Base-by-base conservation (phyloP, 2,329 filamentous ascomycete genomes). In the Fusarium lateritium region DNA sequence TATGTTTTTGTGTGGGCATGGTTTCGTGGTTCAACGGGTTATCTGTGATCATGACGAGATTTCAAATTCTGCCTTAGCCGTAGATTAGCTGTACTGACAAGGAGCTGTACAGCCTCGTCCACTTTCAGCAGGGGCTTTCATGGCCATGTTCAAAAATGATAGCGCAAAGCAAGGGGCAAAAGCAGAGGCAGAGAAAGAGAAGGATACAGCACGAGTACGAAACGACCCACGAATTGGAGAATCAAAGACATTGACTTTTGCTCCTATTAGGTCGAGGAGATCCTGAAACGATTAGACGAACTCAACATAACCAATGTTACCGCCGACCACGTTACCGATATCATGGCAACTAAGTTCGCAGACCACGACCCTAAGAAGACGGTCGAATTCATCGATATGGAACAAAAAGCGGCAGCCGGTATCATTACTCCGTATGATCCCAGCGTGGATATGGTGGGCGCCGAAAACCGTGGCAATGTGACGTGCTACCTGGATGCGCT, bases 401-500 rank as follows among this genome's bases (percentile, higher is more conserved):
- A 97, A 68, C 90, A 95, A 74, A 90, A 94, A 72, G 93, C 95
- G 0, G 90, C 93, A 39, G 88, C 93, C 31, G 94, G 95, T 17
- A 88, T 93, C 40, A 87, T 98, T 69, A 85, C 89, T 66, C 88
- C 89, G 17, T 97, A 93, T 80, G 86, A 93, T 56, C 89, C 93
- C 10, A 85, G 86, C 54, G 85, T 91, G 9, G 86, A 87, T 58
- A 89, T 98, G 83, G 82, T 93, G 6, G 96, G 96, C 8, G 95
- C 96, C 14, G 91, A 93, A 73, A 99, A 99, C 76, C 86, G 94
- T 47, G 86, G 91, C 44, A 89, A 88, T 47, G 94, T 97, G 36
- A 98, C 95, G n/a, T 99, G 96, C 82, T 98, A 97, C 77, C 84
- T 98, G 17, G 96, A 98, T 78, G 88, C 95, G 1, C 82, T 98